Evolutionary conservation across 495 filamentous ascomycete species (phyloP).

Genomic region (Penicillium longicatenatum): DNA sequence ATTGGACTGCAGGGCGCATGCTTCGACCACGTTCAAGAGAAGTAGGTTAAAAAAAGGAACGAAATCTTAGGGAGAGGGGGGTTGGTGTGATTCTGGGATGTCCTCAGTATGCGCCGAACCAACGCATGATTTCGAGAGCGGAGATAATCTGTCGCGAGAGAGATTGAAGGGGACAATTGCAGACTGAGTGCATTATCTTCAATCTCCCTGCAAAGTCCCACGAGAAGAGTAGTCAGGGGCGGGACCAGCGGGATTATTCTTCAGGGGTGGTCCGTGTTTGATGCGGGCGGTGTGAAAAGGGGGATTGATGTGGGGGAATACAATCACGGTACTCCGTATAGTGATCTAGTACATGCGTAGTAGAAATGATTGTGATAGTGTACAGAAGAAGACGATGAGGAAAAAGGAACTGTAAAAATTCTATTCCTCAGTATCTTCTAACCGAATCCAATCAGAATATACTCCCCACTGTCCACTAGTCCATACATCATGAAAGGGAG

Average conservation of each 20-base stretch:
- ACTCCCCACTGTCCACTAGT: too few species aligned
- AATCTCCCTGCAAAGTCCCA: background rate
- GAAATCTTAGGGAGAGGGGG: background rate
- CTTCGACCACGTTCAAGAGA: background rate
- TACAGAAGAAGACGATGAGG: too few species aligned
- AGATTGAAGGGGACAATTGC: constrained; percentile 7
- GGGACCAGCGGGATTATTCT: background rate
- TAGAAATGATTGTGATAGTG: too few species aligned
- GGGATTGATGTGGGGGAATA: background rate
- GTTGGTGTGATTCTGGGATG: background rate
- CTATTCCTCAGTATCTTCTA: too few species aligned
- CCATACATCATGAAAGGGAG: constrained; percentile 3
- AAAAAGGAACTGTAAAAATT: background rate
- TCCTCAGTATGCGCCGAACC: constrained; percentile 6
- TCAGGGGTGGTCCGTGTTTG: constrained; percentile 23
- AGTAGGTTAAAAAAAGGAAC: background rate
- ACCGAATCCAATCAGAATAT: too few species aligned
- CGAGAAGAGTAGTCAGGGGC: constrained; percentile 7
- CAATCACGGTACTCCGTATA: background rate
- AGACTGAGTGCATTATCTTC: constrained; percentile 8
- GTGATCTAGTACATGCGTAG: background rate
- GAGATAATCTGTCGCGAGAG: constrained; percentile 16
- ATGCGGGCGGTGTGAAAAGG: constrained; percentile 12
- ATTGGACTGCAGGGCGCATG: background rate
- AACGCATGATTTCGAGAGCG: constrained; percentile 20